Base-by-base conservation (phyloP, 768 basidiomycete species). In the Lactarius sanguifluus region DNA sequence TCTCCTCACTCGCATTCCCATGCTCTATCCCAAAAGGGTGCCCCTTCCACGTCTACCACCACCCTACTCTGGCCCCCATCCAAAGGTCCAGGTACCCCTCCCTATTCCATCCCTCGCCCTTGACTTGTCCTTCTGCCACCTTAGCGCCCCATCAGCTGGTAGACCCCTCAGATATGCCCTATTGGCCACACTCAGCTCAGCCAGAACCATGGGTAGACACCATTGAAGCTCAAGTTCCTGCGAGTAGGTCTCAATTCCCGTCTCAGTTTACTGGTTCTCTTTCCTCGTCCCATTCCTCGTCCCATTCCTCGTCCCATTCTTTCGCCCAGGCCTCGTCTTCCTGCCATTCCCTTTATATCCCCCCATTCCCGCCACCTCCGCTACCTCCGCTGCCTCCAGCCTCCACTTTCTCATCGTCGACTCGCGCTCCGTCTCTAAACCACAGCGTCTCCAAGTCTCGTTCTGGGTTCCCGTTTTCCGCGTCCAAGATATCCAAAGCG, bases 391-490 rank as follows among this genome's bases (percentile, higher is more conserved):
- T 28, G 20, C 34, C 56, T 23, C 2, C 45, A 16, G 10, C n/a
- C 30, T 16, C 6, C 55, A 23, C 3, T 20, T 2, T 36, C n/a
- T 18, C 32, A 7, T 45, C 23, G 13, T 50, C 50, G 18, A 5
- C 20, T 50, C 13, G 13, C 15, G 12, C 36, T 20, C 36, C 30
- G 40, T 16, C 60, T 41, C 36, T 30, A n/a, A 18, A 6, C 40
- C 1, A 28, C 15, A 43, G 47, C 20, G 18, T n/a, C 20, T 0
- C 18, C 56, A 57, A 57, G 36, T 40, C 56, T 15, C 65, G 61
- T 62, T 66, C 65, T 5, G n/a, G 12, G 5, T 58, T 66, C 56
- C 38, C 56, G 20, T 25, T 66, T 50, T n/a, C 59, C 20, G 32
- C 30, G n/a, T 16, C 41, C 5, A 65, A 57, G 20, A 8, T 47